Evolutionary conservation across 345 rosid genomes (phyloP), one percentile per base, ranked within the genome.

Genomic region (Lenwebbia sp.): DNA sequence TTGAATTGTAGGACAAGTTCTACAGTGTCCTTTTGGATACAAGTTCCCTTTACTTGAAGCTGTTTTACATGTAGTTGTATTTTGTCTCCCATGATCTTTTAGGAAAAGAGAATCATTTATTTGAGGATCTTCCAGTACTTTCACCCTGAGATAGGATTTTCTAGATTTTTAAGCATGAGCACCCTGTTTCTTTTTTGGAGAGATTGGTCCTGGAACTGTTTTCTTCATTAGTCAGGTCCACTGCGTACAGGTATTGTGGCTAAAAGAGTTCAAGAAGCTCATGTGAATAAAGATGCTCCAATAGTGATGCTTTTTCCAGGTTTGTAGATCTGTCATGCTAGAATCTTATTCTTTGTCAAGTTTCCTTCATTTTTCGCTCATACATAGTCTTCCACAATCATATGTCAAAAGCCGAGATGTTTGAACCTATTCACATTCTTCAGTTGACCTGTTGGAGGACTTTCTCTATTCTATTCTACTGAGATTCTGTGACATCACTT

Each of bases 271-370:
- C 87, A 85, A 89, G 96, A 96, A 91, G 99, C 98, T 86, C 94
- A 94, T 87, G 90, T 83, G 91, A 90, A 92, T 88, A 87, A 86
- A 78, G 88, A 92, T 84, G 96, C 97, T 89, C 98, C 99, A 47
- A 90, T 93, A 85, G 94, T 95, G 90, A 92, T 96, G 98, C 95
- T 97, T 81, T 97, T 95, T 91, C 99, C 99, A 85, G 99, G 99
- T 95, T 87, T 70, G 78, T 70, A 70, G 11, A 37, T 70, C 78
- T 37, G 78, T 33, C 7, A 37, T 2, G 13, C 23, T 44, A 70
- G 78, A 70, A 70, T 4, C 78, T 70, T 70, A 11, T 70, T 37
- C 47, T 37, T 2, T 58, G 17, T 58, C 26, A 19, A 70, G 44
- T 19, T 37, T 70, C 25, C 23, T 70, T 70, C 5, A 22, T 70